Conservation (phyloP, 208 protist species). For the Entamoeba histolytica region DNA sequence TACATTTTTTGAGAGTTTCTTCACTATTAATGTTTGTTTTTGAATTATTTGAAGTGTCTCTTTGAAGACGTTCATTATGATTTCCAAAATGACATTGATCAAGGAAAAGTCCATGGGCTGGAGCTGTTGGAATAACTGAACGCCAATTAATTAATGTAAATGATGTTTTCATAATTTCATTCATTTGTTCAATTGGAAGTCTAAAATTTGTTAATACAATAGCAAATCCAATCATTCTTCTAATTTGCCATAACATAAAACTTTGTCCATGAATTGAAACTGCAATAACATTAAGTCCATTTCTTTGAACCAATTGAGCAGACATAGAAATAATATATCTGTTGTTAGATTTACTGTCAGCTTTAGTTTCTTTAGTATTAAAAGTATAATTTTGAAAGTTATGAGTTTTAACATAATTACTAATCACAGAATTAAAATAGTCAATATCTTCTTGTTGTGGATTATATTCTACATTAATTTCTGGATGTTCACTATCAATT, state of each 20-base stretch:
- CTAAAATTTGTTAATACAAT: not conserved
- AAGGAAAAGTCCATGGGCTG: not conserved
- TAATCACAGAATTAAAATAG: not conserved
- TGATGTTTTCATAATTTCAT: not conserved
- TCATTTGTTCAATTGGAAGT: not conserved
- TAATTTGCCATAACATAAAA: not conserved
- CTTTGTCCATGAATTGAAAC: not conserved
- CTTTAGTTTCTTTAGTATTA: not conserved
- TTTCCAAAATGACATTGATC: not conserved
- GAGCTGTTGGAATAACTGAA: not conserved
- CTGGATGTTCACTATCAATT: not conserved
- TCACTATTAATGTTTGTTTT: not conserved
- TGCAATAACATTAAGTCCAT: not conserved
- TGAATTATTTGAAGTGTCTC: not conserved
- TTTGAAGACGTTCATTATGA: not conserved
- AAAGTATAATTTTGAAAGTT: not conserved
- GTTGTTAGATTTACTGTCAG: not conserved
- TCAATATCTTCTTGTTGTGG: not conserved
- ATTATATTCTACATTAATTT: not conserved
- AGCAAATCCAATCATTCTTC: not conserved
- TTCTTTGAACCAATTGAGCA: not conserved
- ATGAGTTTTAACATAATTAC: not conserved
- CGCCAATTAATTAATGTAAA: not conserved
- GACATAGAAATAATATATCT: not conserved
- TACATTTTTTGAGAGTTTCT: not conserved